Evolutionary conservation across 2,329 filamentous ascomycete genomes (phyloP).

Genomic region (Nannizziopsis barbatae): DNA sequence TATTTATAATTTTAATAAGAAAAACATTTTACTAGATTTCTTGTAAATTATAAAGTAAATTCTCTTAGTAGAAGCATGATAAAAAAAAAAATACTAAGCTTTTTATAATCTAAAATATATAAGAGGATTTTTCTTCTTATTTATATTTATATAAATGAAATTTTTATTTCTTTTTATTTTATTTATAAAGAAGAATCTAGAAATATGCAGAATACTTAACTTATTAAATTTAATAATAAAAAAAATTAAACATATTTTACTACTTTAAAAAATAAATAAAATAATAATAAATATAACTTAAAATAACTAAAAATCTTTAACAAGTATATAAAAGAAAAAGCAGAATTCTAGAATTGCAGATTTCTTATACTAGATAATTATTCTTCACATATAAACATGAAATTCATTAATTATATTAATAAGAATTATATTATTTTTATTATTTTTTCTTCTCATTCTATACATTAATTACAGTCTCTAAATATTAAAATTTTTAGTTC

Average conservation of each 20-base stretch:
- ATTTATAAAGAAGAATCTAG: conserved; percentile 5
- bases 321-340: not conserved
- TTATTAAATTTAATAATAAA: conserved; percentile 2
- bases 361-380: conserved; percentile 8
- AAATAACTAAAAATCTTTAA: conserved; percentile 3
- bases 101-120: not conserved
- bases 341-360: not conserved
- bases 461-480: conserved; percentile 8
- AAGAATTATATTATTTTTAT: not conserved
- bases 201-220: conserved; percentile 9
- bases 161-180: not conserved
- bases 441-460: conserved; percentile 8
- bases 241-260: conserved; percentile 6
- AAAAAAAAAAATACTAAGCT: not conserved
- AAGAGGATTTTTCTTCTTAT: conserved; percentile 9
- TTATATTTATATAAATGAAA: not conserved
- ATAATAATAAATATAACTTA: conserved; percentile 6
- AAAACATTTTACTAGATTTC: conserved; percentile 6
- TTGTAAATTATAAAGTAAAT: conserved; percentile 3
- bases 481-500: conserved; percentile 4
- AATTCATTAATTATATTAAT: conserved; percentile 5
- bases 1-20: conserved; percentile 13
- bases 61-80: not conserved
- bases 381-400: conserved; percentile 8
- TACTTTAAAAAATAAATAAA: conserved; percentile 9